A percentile compares a stretch with the other conserved stretches of the same genome.
phyloP scores from a whole-genome alignment of 345 rosid genomes.

The Passiflora organensis region DNA sequence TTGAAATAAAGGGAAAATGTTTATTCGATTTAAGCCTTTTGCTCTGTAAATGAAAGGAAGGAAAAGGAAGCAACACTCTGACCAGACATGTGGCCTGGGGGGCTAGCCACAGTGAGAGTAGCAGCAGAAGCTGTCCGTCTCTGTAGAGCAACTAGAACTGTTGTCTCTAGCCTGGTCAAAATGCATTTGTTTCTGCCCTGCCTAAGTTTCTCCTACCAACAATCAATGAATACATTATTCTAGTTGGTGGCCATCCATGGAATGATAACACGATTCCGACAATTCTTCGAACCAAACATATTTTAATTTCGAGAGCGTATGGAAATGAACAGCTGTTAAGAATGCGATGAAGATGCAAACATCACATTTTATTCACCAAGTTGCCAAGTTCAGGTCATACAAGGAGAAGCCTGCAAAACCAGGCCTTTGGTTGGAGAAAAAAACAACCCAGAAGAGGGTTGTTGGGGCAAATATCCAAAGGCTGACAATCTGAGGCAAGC shows the following conservation, averaged over 20 bases:
- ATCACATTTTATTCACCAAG: conserved; percentile 11
- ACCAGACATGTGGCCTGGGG: background rate
- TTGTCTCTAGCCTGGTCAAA: background rate
- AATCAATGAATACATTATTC: background rate
- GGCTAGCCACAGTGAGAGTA: background rate
- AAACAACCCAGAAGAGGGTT: conserved; percentile 17
- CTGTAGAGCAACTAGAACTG: no score
- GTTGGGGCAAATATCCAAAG: no score
- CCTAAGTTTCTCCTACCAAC: no score
- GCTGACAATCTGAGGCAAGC: no score
- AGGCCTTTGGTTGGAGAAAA: conserved; percentile 5
- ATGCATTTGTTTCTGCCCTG: background rate
- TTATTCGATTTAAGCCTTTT: no score
- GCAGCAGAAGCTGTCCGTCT: background rate
- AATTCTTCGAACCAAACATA: background rate
- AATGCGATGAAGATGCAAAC: no score
- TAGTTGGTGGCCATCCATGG: background rate
- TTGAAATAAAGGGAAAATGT: no score
- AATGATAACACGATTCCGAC: background rate
- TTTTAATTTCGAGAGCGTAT: no score
- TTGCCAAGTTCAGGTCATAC: conserved; percentile 24
- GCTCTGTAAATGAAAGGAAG: no score
- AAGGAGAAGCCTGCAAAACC: conserved; percentile 20
- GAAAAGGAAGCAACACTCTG: background rate
- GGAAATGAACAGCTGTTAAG: no score